Percentiles rank a stretch among this genome's conserved stretches.
These are phyloP conservation scores for Neonectria ditissima DNA, from an alignment of 2,329 filamentous ascomycete species.

Conservation along the genomic window DNA sequence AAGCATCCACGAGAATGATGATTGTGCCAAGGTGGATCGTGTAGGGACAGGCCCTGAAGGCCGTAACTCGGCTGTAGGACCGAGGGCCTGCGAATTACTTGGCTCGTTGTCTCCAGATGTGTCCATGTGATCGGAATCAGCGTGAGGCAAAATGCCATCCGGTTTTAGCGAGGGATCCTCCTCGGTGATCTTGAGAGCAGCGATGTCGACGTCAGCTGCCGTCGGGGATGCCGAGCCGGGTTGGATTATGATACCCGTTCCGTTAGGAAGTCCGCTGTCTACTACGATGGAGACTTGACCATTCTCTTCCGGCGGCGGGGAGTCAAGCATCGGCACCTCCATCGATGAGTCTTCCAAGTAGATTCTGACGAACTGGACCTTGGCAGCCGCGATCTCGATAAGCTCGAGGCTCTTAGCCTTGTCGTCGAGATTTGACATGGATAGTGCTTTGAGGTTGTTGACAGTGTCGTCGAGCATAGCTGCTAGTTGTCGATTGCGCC, in stretches of 20 bases:
- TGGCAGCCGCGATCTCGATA: conserved; percentile 71
- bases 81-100: conserved; percentile 1
- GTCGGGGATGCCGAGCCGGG: conserved; percentile 29
- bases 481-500: conserved; percentile 74
- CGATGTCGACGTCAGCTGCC: conserved; percentile 31
- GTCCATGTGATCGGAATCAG: conserved; percentile 36
- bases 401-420: conserved; percentile 63
- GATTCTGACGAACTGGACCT: conserved; percentile 73
- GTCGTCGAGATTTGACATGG: conserved; percentile 62
- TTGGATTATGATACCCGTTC: conserved; percentile 2
- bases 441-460: conserved; percentile 70
- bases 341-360: conserved; percentile 70
- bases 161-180: conserved; percentile 8
- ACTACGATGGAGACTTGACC: conserved; percentile 28
- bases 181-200: conserved; percentile 36
- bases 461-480: conserved; percentile 76
- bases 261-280: conserved; percentile 20
- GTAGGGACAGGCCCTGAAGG: conserved; percentile 63
- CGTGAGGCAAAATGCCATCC: conserved; percentile 16
- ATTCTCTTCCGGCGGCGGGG: conserved; percentile 30
- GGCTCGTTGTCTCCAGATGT: conserved; percentile 31
- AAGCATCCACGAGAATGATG: conserved; percentile 85
- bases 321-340: conserved; percentile 55
- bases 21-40: conserved; percentile 76
- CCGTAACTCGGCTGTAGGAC: conserved; percentile 21